These are phyloP conservation scores for Salinomyces thailandicus DNA, from an alignment of 2,329 filamentous ascomycete species.

Conservation along the genomic window DNA sequence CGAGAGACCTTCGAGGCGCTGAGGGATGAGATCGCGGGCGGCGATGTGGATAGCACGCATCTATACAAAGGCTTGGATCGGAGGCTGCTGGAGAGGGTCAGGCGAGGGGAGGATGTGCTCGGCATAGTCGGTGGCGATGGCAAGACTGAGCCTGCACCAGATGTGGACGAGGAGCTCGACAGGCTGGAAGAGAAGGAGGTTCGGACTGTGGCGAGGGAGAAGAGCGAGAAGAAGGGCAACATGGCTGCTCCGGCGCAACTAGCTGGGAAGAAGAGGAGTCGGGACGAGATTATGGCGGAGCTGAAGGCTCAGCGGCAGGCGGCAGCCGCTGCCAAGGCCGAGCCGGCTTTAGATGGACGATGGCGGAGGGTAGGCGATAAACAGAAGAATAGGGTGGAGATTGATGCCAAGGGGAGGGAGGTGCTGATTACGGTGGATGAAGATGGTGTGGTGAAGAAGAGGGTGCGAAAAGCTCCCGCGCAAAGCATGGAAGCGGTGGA, in stretches of 20 bases:
- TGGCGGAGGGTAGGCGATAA: constrained; percentile 34
- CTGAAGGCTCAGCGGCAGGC: constrained; percentile 45
- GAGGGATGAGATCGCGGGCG: constrained; percentile 66
- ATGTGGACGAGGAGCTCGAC: constrained; percentile 38
- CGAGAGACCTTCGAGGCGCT: constrained; percentile 65
- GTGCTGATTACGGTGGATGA: constrained; percentile 49
- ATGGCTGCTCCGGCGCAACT: constrained; percentile 32
- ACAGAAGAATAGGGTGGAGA: constrained; percentile 45
- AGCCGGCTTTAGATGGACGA: constrained; percentile 30
- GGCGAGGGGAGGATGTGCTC: constrained; percentile 52
- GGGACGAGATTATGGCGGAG: constrained; percentile 50
- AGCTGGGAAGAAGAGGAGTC: constrained; percentile 41
- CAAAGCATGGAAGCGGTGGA: constrained; percentile 24
- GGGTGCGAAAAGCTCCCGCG: constrained; percentile 42
- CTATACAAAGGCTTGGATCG: constrained; percentile 87
- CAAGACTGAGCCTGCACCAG: constrained; percentile 13
- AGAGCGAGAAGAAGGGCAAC: constrained; percentile 41
- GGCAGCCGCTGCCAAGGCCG: constrained; percentile 32
- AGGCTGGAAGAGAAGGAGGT: constrained; percentile 57
- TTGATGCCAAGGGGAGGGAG: constrained; percentile 46
- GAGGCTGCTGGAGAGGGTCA: constrained; percentile 60
- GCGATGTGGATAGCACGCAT: constrained; percentile 70
- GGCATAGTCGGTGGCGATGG: constrained; percentile 32
- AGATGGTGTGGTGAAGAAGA: constrained; percentile 52
- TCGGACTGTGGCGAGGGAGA: constrained; percentile 53